Conservation (phyloP, 2,329 filamentous ascomycete genomes). For the Aspergillus novofumigatus region DNA sequence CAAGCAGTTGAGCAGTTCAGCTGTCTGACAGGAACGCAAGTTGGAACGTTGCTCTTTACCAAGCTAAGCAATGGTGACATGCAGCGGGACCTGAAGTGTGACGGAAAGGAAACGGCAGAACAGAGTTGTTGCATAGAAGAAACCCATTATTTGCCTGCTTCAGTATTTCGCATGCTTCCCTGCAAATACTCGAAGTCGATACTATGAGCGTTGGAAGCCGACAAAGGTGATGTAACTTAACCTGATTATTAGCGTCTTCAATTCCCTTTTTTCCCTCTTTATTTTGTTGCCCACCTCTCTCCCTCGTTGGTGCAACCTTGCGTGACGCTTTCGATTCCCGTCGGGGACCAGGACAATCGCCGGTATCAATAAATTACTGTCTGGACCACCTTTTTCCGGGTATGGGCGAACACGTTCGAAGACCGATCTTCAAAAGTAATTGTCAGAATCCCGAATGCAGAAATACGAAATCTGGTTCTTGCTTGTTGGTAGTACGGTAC, state of each 20-base stretch:
- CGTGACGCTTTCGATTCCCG: not conserved
- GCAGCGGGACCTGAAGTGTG: not conserved
- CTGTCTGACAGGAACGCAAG: not conserved
- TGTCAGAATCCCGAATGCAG: not conserved
- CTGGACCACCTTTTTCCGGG: not conserved
- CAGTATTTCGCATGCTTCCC: not conserved
- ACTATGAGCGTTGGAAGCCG: not conserved
- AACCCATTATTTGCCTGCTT: not conserved
- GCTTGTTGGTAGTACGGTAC: not conserved
- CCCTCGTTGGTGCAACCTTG: not conserved
- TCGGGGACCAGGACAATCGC: not conserved
- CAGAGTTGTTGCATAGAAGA: not conserved
- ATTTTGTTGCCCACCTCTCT: not conserved
- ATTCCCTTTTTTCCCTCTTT: too few species aligned
- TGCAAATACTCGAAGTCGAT: not conserved
- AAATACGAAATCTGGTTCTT: not conserved
- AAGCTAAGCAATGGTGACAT: slow-evolving; percentile 2
- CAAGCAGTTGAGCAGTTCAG: not conserved
- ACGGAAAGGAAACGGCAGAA: not conserved
- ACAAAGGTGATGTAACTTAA: not conserved
- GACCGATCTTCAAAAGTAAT: not conserved
- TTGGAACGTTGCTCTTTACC: slow-evolving; percentile 6
- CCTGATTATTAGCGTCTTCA: not conserved
- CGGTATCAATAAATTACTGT: not conserved
- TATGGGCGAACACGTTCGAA: slow-evolving; percentile 2